Conservation (phyloP, 805 yeast genomes). For the Cephaloascus albidus region DNA sequence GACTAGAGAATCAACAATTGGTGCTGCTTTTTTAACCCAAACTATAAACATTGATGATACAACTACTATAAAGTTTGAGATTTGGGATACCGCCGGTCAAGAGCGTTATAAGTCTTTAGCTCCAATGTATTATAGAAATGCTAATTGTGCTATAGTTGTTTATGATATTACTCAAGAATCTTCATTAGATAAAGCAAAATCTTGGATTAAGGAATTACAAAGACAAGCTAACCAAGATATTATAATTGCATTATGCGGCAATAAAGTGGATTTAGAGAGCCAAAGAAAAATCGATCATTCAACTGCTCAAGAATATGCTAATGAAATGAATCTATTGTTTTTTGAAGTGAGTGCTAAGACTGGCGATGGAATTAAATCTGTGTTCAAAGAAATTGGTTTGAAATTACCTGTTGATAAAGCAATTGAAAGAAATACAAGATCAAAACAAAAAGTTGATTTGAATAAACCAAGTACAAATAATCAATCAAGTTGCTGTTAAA, state of each 20-base stretch:
- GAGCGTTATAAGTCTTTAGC: constrained; percentile 71
- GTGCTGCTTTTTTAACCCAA: constrained; percentile 77
- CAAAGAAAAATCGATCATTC: constrained; percentile 32
- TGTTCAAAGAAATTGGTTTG: constrained; percentile 42
- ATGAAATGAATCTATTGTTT: constrained; percentile 39
- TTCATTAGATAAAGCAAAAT: constrained; percentile 62
- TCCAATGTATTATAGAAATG: constrained; percentile 77
- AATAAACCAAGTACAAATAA: constrained; percentile 36
- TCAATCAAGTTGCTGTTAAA: constrained; percentile 25
- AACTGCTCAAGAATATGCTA: constrained; percentile 46
- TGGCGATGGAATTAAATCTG: constrained; percentile 37
- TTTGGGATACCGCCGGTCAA: constrained; percentile 87
- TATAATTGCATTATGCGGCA: constrained; percentile 79
- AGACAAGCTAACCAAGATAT: constrained; percentile 70
- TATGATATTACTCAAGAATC: constrained; percentile 64
- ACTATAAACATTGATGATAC: constrained; percentile 43
- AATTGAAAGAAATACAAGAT: not conserved
- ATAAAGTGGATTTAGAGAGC: constrained; percentile 52
- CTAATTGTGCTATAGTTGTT: constrained; percentile 73
- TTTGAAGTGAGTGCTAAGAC: constrained; percentile 53
- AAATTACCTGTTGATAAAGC: constrained; percentile 14
- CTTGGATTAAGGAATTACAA: constrained; percentile 73
- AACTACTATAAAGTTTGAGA: constrained; percentile 60
- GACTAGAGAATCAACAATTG: constrained; percentile 70
- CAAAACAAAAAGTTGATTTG: constrained; percentile 13